Evolutionary conservation across 2,329 filamentous ascomycete genomes (phyloP), one percentile per base, ranked within the genome.

Genomic region (Pseudopithomyces maydicus): DNA sequence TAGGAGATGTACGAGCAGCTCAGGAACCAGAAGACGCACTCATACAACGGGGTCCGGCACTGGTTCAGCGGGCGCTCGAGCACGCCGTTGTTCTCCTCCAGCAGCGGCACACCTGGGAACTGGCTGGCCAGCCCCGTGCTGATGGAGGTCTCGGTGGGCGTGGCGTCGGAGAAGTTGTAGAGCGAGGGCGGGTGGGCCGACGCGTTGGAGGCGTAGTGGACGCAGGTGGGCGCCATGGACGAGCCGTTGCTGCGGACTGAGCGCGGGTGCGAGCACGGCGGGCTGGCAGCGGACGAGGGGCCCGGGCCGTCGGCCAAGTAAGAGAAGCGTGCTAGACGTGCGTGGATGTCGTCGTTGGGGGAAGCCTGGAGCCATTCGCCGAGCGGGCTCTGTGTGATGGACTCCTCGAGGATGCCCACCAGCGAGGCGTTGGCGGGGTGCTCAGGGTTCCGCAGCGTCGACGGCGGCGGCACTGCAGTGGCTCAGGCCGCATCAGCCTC

Each of bases 171-270:
- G 48, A 54, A 62, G 57, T 66, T 39, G 59, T 60, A 62, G 32
- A 69, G 64, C 8, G 66, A 69, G 14, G 66, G 66, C 50, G 66
- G 51, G 49, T 62, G 59, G 19, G 54, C 57, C 12, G 66, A 68
- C 15, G 62, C 58, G 50, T 50, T 64, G 29, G 58, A 55, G 19
- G 38, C 14, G 54, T 72, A 68, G 56, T 74, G 69, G 17, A 74
- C 58, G 50, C 66, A 63, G 15, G 69, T 57, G 32, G 65, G 71
- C 47, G 72, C 69, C 71, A 74, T 74, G 55, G 72, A 74, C 49
- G 66, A 71, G 29, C 22, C 15, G 55, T 29, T 46, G 62, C 62
- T 65, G 45, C 52, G 53, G 41, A 55, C 32, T 12, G 58, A 67
- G 10, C 48, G 64, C 42, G 64, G 48, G 36, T 62, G 59, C 48